Percentiles rank a stretch among this genome's conserved stretches.
phyloP scores from a whole-genome alignment of 495 filamentous ascomycete species.

The Penicillium paxilli region DNA sequence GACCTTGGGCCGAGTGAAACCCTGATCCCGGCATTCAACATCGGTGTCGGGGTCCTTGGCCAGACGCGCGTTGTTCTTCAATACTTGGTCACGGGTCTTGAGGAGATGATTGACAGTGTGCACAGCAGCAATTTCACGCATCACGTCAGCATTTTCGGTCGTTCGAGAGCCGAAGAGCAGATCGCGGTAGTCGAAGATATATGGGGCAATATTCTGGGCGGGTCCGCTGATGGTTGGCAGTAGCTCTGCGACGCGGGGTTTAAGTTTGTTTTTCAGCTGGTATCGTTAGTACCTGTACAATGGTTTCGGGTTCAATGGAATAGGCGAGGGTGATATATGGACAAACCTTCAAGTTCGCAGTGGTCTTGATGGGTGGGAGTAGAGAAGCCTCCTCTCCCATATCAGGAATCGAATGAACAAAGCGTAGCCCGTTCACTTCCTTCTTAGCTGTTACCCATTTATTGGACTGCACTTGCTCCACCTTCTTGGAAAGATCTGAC shows the following conservation, averaged over 20 bases:
- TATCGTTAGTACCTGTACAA: no score
- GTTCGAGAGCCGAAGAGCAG: conserved; percentile 74
- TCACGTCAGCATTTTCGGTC: conserved; percentile 57
- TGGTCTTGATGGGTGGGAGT: conserved; percentile 38
- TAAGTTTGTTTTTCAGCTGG: conserved; percentile 50
- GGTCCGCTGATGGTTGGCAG: conserved; percentile 35
- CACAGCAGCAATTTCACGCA: conserved; percentile 74
- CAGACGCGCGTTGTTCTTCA: conserved; percentile 86
- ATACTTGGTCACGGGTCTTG: conserved; percentile 87
- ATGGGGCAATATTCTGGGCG: conserved; percentile 37
- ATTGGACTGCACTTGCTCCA: conserved; percentile 53
- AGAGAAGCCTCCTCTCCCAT: conserved; percentile 25
- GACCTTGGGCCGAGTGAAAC: conserved; percentile 92
- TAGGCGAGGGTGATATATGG: neutral
- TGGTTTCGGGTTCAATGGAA: no score
- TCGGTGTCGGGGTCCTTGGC: conserved; percentile 59
- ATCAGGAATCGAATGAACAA: conserved; percentile 43
- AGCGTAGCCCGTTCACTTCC: conserved; percentile 47
- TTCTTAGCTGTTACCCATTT: conserved; percentile 56
- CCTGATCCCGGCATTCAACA: conserved; percentile 86
- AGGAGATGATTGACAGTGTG: conserved; percentile 89
- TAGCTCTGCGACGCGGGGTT: conserved; percentile 30
- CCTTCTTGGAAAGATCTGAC: conserved; percentile 48
- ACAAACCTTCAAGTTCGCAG: conserved; percentile 37
- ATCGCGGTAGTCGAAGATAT: conserved; percentile 75